Evolutionary conservation across 805 yeast species (phyloP).

Genomic region (Priceomyces carsonii): DNA sequence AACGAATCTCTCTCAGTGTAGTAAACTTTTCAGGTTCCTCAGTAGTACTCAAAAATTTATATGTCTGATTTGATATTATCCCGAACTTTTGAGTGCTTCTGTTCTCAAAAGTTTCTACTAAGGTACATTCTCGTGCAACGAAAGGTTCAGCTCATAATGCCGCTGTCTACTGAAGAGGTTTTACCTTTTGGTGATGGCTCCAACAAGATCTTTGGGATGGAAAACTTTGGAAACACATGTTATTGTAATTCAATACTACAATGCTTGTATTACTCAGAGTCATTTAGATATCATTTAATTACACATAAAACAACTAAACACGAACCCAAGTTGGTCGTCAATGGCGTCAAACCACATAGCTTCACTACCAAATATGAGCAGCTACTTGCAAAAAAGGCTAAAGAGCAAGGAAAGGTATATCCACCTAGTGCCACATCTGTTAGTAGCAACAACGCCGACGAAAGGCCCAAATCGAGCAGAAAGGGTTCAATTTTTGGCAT

Average conservation of each 20-base stretch:
- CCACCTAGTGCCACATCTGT: slow-evolving; percentile 1
- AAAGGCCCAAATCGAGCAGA: slow-evolving; percentile 25
- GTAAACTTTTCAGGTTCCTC: too few species aligned
- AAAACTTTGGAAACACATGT: slow-evolving; percentile 89
- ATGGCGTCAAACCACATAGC: slow-evolving; percentile 34
- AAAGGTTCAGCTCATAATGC: too few species aligned
- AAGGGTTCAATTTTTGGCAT: slow-evolving; percentile 42
- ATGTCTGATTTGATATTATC: too few species aligned
- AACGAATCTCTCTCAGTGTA: too few species aligned
- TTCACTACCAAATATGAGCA: slow-evolving; percentile 43
- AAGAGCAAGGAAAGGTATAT: slow-evolving; percentile 25
- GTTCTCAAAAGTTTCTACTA: too few species aligned
- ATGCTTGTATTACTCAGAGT: slow-evolving; percentile 73
- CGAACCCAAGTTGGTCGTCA: slow-evolving; percentile 26
- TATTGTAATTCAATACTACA: slow-evolving; percentile 93
- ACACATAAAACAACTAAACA: slow-evolving; percentile 32
- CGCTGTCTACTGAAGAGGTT: slow-evolving; percentile 3
- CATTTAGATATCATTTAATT: slow-evolving; percentile 52
- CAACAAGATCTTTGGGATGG: slow-evolving; percentile 74
- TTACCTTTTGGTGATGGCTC: slow-evolving; percentile 68
- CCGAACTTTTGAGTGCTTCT: not conserved
- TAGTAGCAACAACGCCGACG: slow-evolving; percentile 11
- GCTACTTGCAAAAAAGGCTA: slow-evolving; percentile 33
- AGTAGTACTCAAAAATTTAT: too few species aligned
- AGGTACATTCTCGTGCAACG: too few species aligned